These are phyloP conservation scores for Venturiaceae sp. DNA, from an alignment of 2,329 filamentous ascomycete species.

Conservation along the genomic window DNA sequence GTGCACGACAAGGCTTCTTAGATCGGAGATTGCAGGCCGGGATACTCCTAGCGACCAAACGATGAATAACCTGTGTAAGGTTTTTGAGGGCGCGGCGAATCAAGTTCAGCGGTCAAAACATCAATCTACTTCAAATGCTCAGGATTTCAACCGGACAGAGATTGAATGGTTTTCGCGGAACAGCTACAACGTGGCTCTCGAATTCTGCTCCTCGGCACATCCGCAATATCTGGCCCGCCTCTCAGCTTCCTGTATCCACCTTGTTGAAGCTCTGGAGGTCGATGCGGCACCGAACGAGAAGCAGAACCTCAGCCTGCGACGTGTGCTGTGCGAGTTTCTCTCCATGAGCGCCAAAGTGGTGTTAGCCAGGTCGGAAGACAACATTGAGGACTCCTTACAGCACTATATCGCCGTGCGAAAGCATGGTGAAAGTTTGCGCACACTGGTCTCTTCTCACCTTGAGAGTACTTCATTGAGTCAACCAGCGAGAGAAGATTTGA, in stretches of 20 bases:
- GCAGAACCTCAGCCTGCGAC: slow-evolving; percentile 47
- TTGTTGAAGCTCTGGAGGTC: slow-evolving; percentile 28
- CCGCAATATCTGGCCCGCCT: slow-evolving; percentile 47
- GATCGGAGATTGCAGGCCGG: slow-evolving; percentile 11
- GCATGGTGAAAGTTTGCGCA: slow-evolving; percentile 51
- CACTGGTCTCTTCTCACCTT: slow-evolving; percentile 17
- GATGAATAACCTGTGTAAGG: slow-evolving; percentile 42
- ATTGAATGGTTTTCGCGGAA: slow-evolving; percentile 79
- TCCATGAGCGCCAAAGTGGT: slow-evolving; percentile 34
- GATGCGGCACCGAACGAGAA: slow-evolving; percentile 13
- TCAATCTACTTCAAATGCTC: background rate
- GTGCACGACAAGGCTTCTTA: background rate
- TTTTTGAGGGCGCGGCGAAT: slow-evolving; percentile 36
- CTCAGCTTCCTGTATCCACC: slow-evolving; percentile 32
- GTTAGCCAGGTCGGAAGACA: slow-evolving; percentile 37
- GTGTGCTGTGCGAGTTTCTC: slow-evolving; percentile 64
- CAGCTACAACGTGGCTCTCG: slow-evolving; percentile 67
- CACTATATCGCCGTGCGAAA: slow-evolving; percentile 52
- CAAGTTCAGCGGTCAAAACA: background rate
- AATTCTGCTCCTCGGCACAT: slow-evolving; percentile 49
- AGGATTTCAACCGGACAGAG: slow-evolving; percentile 51
- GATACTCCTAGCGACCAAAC: slow-evolving; percentile 17
- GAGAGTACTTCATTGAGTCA: slow-evolving; percentile 29
- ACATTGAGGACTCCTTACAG: slow-evolving; percentile 28
- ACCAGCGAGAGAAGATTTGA: slow-evolving; percentile 41